Evolutionary conservation across 2,329 filamentous ascomycete species (phyloP).

Genomic region (Daldinia sp.): DNA sequence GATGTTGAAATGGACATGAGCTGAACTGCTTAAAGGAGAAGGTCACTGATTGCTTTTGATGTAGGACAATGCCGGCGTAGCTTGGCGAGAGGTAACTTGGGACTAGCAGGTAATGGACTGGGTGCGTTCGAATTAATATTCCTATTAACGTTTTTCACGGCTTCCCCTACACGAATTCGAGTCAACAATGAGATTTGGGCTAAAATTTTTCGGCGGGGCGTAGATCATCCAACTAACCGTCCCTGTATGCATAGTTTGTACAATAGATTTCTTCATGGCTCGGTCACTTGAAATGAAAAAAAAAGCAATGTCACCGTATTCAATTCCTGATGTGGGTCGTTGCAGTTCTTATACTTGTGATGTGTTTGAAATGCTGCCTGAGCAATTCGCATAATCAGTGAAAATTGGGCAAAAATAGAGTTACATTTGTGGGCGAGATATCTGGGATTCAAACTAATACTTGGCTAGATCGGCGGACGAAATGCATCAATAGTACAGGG

Average conservation of each 20-base stretch:
- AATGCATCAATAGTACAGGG: not conserved
- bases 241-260: conserved; percentile 37
- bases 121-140: conserved; percentile 32
- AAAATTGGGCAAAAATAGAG: conserved; percentile 37
- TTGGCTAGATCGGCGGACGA: not conserved
- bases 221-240: conserved; percentile 34
- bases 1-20: conserved; percentile 56
- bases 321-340: not conserved
- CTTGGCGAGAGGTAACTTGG: conserved; percentile 40
- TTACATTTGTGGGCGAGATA: conserved; percentile 16
- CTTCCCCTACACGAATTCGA: conserved; percentile 31
- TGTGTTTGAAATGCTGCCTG: conserved; percentile 22
- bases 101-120: conserved; percentile 35
- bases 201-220: conserved; percentile 25
- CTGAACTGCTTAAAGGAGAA: conserved; percentile 40
- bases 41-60: conserved; percentile 35
- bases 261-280: conserved; percentile 30
- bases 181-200: conserved; percentile 29
- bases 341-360: conserved; percentile 30
- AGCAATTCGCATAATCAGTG: not conserved
- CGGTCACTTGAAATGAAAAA: conserved; percentile 18
- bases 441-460: not conserved
- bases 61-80: conserved; percentile 37
- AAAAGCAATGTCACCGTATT: not conserved
- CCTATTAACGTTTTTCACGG: conserved; percentile 30